phyloP scores from a whole-genome alignment of 1,284 basidiomycete species.

The Porogramme epimiltina region DNA sequence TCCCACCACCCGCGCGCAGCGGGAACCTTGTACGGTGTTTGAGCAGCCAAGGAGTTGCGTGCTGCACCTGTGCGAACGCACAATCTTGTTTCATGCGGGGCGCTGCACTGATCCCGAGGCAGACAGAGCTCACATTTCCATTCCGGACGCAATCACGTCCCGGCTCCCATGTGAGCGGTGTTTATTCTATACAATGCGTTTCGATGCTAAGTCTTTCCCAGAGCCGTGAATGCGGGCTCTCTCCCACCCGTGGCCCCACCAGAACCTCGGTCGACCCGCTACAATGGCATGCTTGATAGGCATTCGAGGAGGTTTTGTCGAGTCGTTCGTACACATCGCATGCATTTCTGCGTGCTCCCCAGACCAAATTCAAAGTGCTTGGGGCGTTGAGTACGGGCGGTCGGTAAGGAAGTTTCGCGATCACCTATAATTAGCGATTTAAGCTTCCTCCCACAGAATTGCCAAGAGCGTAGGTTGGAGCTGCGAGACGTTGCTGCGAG shows the following conservation, averaged over 20 bases:
- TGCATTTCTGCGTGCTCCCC: neutral
- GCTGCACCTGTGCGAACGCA: neutral
- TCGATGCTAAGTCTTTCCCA: slow-evolving; percentile 1
- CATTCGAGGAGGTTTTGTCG: too few relatives aligned
- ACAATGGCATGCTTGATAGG: too few relatives aligned
- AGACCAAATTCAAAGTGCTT: neutral
- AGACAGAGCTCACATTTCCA: neutral
- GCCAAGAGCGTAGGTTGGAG: slow-evolving; percentile 6
- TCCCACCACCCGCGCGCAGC: slow-evolving; percentile 10
- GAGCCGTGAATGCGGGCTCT: neutral
- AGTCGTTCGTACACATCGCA: neutral
- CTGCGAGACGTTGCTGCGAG: slow-evolving; percentile 1
- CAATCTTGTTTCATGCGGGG: neutral
- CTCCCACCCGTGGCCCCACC: neutral
- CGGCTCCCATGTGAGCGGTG: neutral
- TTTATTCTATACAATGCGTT: too few relatives aligned
- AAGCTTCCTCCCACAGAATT: slow-evolving; percentile 4
- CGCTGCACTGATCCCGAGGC: neutral
- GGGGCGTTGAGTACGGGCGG: neutral
- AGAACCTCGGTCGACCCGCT: too few relatives aligned
- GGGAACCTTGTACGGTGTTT: slow-evolving; percentile 1
- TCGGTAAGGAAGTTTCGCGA: neutral
- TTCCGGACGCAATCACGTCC: neutral
- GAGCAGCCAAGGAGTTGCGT: slow-evolving; percentile 2
- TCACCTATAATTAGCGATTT: neutral